These are phyloP conservation scores for Cunninghamia lanceolata DNA, from an alignment of 75 land plant genomes.

Conservation along the genomic window DNA sequence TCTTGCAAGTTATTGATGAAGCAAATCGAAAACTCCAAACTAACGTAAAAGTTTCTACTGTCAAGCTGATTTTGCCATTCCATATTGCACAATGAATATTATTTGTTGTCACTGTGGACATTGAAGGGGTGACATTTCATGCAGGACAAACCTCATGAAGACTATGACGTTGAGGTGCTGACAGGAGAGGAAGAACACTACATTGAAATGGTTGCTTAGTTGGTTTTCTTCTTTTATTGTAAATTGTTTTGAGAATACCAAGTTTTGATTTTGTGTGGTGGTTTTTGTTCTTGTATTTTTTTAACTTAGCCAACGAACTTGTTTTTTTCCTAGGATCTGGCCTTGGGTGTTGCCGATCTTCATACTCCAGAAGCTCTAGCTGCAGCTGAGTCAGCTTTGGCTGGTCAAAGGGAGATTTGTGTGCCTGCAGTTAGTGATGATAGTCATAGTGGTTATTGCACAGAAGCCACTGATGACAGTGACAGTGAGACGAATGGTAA, in stretches of 20 bases:
- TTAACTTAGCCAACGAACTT: not conserved
- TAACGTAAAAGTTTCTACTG: slow-evolving; percentile 39
- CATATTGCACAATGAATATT: not conserved
- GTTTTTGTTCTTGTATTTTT: not conserved
- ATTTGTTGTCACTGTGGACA: slow-evolving; percentile 8
- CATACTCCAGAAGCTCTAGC: slow-evolving; percentile 70
- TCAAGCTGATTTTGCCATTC: not conserved
- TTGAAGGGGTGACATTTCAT: not conserved
- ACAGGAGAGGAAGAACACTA: slow-evolving; percentile 56
- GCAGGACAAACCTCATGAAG: slow-evolving; percentile 32
- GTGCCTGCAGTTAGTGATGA: slow-evolving; percentile 2
- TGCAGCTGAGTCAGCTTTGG: slow-evolving; percentile 67
- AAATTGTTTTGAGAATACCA: not conserved
- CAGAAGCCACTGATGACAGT: slow-evolving; percentile 27
- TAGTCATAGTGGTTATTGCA: not conserved
- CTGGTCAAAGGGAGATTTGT: slow-evolving; percentile 22
- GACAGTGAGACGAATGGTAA: not conserved
- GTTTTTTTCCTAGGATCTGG: slow-evolving; percentile 50
- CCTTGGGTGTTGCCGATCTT: slow-evolving; percentile 79
- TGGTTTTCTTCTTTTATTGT: slow-evolving; percentile 1
- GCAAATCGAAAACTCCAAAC: slow-evolving; percentile 54
- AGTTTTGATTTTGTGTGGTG: not conserved
- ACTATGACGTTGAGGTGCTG: slow-evolving; percentile 59
- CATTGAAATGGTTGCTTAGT: slow-evolving; percentile 68
- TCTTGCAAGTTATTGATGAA: slow-evolving; percentile 63